Conservation (phyloP, 2,329 filamentous ascomycete species). For the Aspergillus vadensis region DNA sequence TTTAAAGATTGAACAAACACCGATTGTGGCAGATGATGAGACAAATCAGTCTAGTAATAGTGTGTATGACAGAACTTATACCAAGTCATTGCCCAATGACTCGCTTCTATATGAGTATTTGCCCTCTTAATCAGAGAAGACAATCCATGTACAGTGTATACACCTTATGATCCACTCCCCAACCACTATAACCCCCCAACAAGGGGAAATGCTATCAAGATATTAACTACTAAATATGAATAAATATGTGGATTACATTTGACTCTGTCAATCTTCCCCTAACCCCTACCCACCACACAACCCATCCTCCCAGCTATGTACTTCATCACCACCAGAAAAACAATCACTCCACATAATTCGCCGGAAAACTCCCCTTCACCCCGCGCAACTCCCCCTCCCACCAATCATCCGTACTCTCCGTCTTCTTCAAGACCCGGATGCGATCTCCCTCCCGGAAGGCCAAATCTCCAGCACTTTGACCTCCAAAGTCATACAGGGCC, state of each 20-base stretch:
- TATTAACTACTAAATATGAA: too few relatives aligned
- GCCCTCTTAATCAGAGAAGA: too few relatives aligned
- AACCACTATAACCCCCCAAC: too few relatives aligned
- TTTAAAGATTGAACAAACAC: neutral
- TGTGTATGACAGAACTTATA: neutral
- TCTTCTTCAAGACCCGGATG: constrained; percentile 77
- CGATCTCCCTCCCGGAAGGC: constrained; percentile 74
- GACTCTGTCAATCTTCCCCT: too few relatives aligned
- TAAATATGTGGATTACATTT: too few relatives aligned
- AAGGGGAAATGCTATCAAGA: too few relatives aligned
- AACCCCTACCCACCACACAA: too few relatives aligned
- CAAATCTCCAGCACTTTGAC: constrained; percentile 69
- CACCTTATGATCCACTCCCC: too few relatives aligned
- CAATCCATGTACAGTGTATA: too few relatives aligned
- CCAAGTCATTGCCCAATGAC: neutral
- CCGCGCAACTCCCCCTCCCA: constrained; percentile 79
- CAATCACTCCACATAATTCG: constrained; percentile 70
- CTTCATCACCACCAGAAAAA: neutral
- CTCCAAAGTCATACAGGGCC: constrained; percentile 74
- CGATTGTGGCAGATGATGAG: neutral
- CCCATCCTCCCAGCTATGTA: too few relatives aligned
- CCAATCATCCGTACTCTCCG: constrained; percentile 80
- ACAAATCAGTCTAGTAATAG: neutral
- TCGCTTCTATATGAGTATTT: neutral
- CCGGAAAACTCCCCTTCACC: constrained; percentile 71